A percentile compares a stretch with the other conserved stretches of the same genome.
phyloP scores from a whole-genome alignment of 306 rosid species.

The Vigna mungo region DNA sequence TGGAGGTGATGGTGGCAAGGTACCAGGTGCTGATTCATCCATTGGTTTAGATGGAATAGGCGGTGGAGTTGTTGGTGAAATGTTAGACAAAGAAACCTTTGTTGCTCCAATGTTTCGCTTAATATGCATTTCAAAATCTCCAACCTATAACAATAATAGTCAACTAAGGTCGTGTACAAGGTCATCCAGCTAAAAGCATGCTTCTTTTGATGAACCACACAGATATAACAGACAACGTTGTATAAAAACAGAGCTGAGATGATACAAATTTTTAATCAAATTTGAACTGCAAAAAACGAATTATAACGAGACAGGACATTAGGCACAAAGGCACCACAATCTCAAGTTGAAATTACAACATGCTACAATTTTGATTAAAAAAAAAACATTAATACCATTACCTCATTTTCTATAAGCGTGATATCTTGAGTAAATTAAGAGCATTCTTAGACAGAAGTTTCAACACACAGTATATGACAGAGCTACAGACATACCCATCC shows the following conservation, averaged over 20 bases:
- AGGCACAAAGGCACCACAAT: conserved; percentile 37
- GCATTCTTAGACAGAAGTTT: conserved; percentile 25
- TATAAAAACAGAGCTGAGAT: conserved; percentile 5
- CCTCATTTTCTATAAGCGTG: conserved; percentile 30
- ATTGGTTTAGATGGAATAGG: conserved; percentile 84
- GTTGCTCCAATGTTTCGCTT: conserved; percentile 85
- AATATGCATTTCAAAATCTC: conserved; percentile 96
- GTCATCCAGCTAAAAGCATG: conserved; percentile 39
- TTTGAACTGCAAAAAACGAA: conserved; percentile 9
- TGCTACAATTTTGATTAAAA: conserved; percentile 35
- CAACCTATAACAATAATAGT: conserved; percentile 64
- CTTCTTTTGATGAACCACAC: conserved; percentile 12
- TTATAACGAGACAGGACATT: conserved; percentile 10
- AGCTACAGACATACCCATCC: conserved; percentile 34
- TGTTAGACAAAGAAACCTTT: conserved; percentile 65
- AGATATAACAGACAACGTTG: conserved; percentile 4
- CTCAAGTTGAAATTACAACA: conserved; percentile 32
- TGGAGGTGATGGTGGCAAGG: conserved; percentile 60
- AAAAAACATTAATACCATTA: conserved; percentile 13
- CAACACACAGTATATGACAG: conserved; percentile 25
- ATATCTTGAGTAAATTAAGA: conserved; percentile 33
- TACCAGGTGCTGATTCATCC: conserved; percentile 64
- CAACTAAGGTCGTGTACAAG: conserved; percentile 35
- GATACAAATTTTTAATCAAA: conserved; percentile 14
- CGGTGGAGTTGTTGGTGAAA: conserved; percentile 78